Evolutionary conservation across 106 monocot genomes (phyloP).

Genomic region (Dioscorea alata): DNA sequence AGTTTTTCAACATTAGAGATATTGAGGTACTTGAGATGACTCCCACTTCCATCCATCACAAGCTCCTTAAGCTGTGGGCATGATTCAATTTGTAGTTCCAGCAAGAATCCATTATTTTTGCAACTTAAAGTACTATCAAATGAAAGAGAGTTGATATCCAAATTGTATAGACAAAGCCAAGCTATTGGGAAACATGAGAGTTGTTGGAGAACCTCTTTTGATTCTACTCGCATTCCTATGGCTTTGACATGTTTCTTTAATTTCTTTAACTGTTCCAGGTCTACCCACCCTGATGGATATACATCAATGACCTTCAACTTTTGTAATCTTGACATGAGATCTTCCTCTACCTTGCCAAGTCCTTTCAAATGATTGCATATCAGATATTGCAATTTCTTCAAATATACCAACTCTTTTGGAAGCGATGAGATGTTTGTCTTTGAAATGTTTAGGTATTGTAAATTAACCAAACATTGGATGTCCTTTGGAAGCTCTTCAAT

Average conservation of each 20-base stretch:
- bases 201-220: background rate
- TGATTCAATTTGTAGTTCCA: too few species aligned
- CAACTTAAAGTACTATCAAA: too few species aligned
- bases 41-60: too few species aligned
- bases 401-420: background rate
- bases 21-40: too few species aligned
- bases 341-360: background rate
- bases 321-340: background rate
- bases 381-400: constrained; percentile 2
- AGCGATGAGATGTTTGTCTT: constrained; percentile 4
- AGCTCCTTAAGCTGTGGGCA: too few species aligned
- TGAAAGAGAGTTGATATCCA: too few species aligned
- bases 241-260: background rate
- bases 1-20: too few species aligned
- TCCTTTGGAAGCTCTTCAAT: constrained; percentile 7
- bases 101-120: too few species aligned
- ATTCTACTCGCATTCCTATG: background rate
- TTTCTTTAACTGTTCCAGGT: background rate
- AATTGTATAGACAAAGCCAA: too few species aligned
- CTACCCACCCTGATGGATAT: background rate
- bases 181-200: background rate
- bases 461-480: background rate
- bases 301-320: background rate
- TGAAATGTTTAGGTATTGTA: constrained; percentile 22
- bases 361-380: background rate